These are phyloP conservation scores for Aspergillus floridensis DNA, from an alignment of 2,329 filamentous ascomycete genomes.

Conservation along the genomic window DNA sequence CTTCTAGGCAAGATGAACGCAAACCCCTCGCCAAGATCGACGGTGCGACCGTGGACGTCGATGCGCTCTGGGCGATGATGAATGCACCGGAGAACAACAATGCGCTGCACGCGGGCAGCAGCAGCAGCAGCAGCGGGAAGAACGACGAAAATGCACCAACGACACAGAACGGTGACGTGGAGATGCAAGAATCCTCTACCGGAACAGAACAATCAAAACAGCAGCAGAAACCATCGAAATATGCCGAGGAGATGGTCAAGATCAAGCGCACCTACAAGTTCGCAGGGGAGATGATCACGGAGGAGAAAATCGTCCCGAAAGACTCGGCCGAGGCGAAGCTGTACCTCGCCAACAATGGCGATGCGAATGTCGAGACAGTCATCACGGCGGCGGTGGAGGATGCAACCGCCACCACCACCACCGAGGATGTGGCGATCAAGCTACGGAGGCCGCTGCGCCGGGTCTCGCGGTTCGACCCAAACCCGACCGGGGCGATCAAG, in stretches of 20 bases:
- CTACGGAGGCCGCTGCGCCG: conserved; percentile 42
- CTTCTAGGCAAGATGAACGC: conserved; percentile 45
- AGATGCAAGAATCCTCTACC: conserved; percentile 18
- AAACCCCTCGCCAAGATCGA: conserved; percentile 48
- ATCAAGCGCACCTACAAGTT: conserved; percentile 59
- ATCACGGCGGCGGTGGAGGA: conserved; percentile 24
- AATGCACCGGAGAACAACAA: conserved; percentile 34
- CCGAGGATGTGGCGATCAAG: conserved; percentile 21
- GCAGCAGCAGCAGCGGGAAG: conserved; percentile 12
- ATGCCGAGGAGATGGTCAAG: conserved; percentile 49
- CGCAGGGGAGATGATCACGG: conserved; percentile 54
- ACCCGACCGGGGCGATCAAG: conserved; percentile 43
- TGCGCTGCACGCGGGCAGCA: conserved; percentile 5
- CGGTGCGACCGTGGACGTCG: conserved; percentile 55
- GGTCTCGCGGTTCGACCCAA: conserved; percentile 48
- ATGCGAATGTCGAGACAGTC: conserved; percentile 37
- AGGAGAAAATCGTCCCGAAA: conserved; percentile 53
- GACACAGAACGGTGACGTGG: conserved; percentile 11
- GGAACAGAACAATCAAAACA: conserved; percentile 9
- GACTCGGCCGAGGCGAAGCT: conserved; percentile 55
- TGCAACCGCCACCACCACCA: conserved; percentile 1
- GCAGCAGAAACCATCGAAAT: conserved; percentile 5
- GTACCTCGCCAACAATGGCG: conserved; percentile 44
- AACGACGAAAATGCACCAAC: conserved; percentile 10
- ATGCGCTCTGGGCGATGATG: conserved; percentile 55